Evolutionary conservation across 345 rosid genomes (phyloP).

Genomic region (Sonneratia alba): DNA sequence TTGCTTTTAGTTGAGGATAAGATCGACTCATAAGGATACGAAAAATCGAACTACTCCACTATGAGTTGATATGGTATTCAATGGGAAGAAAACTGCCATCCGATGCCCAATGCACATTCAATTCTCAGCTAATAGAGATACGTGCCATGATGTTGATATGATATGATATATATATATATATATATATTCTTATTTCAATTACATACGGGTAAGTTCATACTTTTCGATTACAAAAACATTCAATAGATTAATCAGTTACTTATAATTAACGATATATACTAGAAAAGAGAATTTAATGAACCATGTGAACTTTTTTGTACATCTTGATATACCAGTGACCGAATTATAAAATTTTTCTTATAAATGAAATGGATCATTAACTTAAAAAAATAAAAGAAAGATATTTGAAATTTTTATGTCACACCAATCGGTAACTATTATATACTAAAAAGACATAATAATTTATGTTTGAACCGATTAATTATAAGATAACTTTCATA

Average conservation of each 20-base stretch:
- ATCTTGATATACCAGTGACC: no score
- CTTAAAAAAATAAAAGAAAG: neutral
- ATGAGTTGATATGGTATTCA: neutral
- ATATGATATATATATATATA: neutral
- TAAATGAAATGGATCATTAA: neutral
- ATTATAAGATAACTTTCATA: no score
- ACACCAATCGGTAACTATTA: no score
- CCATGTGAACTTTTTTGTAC: no score
- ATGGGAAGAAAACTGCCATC: neutral
- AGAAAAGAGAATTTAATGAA: no score
- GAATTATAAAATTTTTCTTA: neutral
- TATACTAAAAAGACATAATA: no score
- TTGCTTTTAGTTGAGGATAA: neutral
- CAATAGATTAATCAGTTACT: no score
- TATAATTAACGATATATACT: no score
- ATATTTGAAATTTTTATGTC: no score
- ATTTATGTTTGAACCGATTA: no score
- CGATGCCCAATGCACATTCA: neutral
- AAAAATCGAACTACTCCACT: neutral
- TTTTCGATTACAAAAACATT: no score
- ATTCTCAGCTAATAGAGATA: neutral
- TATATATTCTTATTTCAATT: neutral
- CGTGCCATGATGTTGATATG: conserved; percentile 2
- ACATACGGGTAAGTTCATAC: neutral
- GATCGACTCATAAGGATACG: neutral